Base-by-base conservation (phyloP, 495 filamentous ascomycete species). In the Neurospora tetraspora region DNA sequence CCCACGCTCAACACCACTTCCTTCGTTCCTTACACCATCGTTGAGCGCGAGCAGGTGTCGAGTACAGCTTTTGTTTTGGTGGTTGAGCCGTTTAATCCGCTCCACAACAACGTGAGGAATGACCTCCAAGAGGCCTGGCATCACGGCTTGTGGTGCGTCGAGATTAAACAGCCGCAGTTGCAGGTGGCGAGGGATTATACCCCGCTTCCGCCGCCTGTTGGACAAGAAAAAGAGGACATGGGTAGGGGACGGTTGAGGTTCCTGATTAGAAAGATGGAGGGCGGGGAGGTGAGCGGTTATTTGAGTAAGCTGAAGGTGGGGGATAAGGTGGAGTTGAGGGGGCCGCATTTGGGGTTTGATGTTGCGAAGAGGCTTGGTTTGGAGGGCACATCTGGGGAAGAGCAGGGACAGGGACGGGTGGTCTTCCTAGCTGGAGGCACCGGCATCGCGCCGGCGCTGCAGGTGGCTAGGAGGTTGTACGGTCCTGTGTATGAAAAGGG, bases 371-470 rank as follows among this genome's bases (percentile, higher is more conserved):
- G 90, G 82, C 43, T 83, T 10, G 81, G 84, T 6, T 10, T 18
- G 59, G 36, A 20, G 8, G 36, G 16, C 5, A 27, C 20, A 2
- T 37, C 39, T 43, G 69, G 39, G 0, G 10, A 18, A 61, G 10
- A 39, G 36, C 37, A 43, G 4, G 40, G 71, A 18, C 37, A 43
- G 2, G 40, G 72, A 18, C 76, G 77, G 40, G 84, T 97, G 3
- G 77, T 98, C 3, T 97, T 98, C 80, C 83, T 98, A 39, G 96
- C 95, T 16, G 96, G 94, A 1, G 96, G 96, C 0, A 99, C 96
- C 7, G 96, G 95, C 0, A 96, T 99, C 79, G 94, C 93, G 31
- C 93, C 95, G 1, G 96, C 95, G 39, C 78, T 98, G 75, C 95
- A 98, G 81, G 86, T 90, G 34, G 92, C 88, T 42, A 81, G 89